Evolutionary conservation across 2,329 filamentous ascomycete species (phyloP), one percentile per base, ranked within the genome.

Genomic region (Cladophialophora immunda): DNA sequence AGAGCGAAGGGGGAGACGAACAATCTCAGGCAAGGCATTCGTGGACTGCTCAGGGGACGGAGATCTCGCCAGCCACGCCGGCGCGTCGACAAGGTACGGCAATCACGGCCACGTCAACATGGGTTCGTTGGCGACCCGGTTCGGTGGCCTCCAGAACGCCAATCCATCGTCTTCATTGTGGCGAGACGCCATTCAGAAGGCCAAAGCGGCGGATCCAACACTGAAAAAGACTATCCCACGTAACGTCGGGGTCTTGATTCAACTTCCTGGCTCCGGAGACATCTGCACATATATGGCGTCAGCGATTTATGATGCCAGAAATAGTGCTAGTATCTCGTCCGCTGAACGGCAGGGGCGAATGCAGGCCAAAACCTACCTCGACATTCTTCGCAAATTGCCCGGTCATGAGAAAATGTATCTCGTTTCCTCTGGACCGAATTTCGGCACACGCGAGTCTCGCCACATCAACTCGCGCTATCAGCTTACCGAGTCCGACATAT

Each of bases 91-190:
- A 17, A 36, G 64, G 41, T 66, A 62, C 29, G 64, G 64, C 52
- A 66, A 66, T 38, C 64, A 66, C 45, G 64, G 64, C 8, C 58
- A 66, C 27, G 52, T 66, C n/a, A 66, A 66, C 45, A 66, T 66
- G 64, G 64, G 64, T 34, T 66, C 64, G 25, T 58, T 66, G 50
- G 58, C 64, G 7, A 66, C 64, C 5, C 25, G 52, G 29, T 66
- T 66, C 45, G 64, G 64, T 17, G 64, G 64, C 5, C 52, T 66
- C 9, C 8, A 7, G 9, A 22, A 66, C 17, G 64, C 64, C 8
- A 66, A 62, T 30, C 64, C 64, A 13, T 55, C 56, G 36, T 50
- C 60, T 30, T 9, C 15, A 9, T 32, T 47, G 53, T 66, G 64
- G 64, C 64, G 58, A 5, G 64, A 66, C 27, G 64, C 64, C 8